Base-by-base conservation (phyloP, 768 basidiomycete species). In the Leccinum pellstonianum region DNA sequence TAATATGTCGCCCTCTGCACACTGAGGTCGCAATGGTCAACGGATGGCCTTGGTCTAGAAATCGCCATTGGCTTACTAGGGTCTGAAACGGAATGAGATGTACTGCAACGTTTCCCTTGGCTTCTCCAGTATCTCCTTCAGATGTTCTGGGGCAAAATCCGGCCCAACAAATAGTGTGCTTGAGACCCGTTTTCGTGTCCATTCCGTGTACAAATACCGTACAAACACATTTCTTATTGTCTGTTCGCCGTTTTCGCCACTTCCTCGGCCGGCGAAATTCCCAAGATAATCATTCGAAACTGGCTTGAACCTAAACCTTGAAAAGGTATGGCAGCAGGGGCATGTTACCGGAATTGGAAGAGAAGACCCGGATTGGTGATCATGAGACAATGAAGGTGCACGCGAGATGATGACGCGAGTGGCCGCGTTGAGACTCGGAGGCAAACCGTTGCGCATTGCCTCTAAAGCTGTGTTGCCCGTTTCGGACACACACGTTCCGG, bases 1-100 rank as follows among this genome's bases (percentile, higher is more conserved):
- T 86, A 86, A 70, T 95, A 95, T 1, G 83, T 86, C 1, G 91
- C 88, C 68, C 79, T 83, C 65, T 87, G 81, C 10, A 91, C 86
- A 54, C 89, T 70, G n/a, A 47, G 15, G n/a, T 54, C 23, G 61
- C 29, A 29, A 29, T 9, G 46, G 7, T 62, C 49, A 55, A 14
- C 47, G 25, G 58, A 54, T 23, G 35, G 2, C 21, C 55, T 57
- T 54, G 49, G 55, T 33, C 17, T 23, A 4, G 37, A 58, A 49
- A 37, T 14, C 5, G 12, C 29, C 2, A 46, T 25, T 15, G 14
- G 74, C 88, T 75, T 69, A 91, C 88, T 95, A 95, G 4, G 94
- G 93, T 57, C 88, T 81, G 74, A 96, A 95, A 60, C 88, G 76
- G 55, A 96, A 68, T 4, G 84, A 81, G 15, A 95, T 75, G 62